Percentiles rank a stretch among this genome's conserved stretches.
phyloP scores from a whole-genome alignment of 208 protist species.

The Crithidia bombi region DNA sequence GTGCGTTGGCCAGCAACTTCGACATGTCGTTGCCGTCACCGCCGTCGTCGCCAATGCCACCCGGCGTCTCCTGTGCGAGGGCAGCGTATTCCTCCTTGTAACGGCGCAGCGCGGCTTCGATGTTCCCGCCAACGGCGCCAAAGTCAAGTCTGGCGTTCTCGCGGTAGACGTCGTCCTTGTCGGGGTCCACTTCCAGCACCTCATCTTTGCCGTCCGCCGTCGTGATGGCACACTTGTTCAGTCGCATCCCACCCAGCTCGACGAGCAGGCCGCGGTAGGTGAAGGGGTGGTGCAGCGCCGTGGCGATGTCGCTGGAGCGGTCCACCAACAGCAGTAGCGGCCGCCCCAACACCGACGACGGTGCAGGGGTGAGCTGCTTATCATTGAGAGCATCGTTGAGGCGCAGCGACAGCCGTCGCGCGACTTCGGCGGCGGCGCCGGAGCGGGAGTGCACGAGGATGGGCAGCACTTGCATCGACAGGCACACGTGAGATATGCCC shows the following conservation, averaged over 20 bases:
- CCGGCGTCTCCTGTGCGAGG: slow-evolving; percentile 48
- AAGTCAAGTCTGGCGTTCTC: slow-evolving; percentile 75
- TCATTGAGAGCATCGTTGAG: slow-evolving; percentile 83
- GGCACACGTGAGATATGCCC: slow-evolving; percentile 82
- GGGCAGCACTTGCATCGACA: slow-evolving; percentile 83
- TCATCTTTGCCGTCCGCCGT: slow-evolving; percentile 61
- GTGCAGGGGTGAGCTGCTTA: slow-evolving; percentile 56
- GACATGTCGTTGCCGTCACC: slow-evolving; percentile 76
- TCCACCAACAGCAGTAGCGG: slow-evolving; percentile 88
- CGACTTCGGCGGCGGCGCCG: slow-evolving; percentile 79
- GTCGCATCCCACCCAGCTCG: slow-evolving; percentile 76
- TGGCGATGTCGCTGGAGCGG: slow-evolving; percentile 79
- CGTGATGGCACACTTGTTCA: slow-evolving; percentile 79
- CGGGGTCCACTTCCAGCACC: slow-evolving; percentile 83
- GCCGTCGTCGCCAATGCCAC: slow-evolving; percentile 42
- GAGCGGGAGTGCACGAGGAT: slow-evolving; percentile 85
- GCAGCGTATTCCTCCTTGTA: slow-evolving; percentile 81
- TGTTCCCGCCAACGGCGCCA: slow-evolving; percentile 67
- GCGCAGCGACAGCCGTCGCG: slow-evolving; percentile 60
- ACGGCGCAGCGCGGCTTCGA: slow-evolving; percentile 65
- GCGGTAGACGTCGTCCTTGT: slow-evolving; percentile 81
- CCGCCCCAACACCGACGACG: slow-evolving; percentile 63
- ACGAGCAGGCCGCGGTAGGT: slow-evolving; percentile 87
- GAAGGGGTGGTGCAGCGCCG: slow-evolving; percentile 89
- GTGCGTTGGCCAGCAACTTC: slow-evolving; percentile 73